Base-by-base conservation (phyloP, 2,329 filamentous ascomycete species). In the Pezicula rhizophila region DNA sequence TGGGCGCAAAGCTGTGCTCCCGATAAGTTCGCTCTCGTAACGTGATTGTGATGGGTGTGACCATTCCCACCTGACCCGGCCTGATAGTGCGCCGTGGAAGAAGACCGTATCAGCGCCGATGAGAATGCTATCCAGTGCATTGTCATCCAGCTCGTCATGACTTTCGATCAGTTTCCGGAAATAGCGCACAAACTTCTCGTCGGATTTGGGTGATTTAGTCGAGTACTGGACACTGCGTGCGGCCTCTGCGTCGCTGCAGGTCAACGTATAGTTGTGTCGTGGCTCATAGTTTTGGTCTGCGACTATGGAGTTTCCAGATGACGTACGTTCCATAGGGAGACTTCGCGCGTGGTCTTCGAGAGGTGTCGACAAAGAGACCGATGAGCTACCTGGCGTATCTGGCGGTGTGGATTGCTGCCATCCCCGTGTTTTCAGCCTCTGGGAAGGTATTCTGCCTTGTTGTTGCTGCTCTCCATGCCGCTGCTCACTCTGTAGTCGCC, bases 21-120 rank as follows among this genome's bases (percentile, higher is more conserved):
- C 81, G 45, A 85, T 78, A 40, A 84, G 75, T 47, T 77, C 72
- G 52, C 67, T 70, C 47, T 73, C 68, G 57, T 80, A 82, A 51
- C 74, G 72, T 2, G 67, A 59, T 44, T 73, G 70, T 2, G 70
- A 70, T 3, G 67, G 64, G 51, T 78, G 71, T 35, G 77, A 79
- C 80, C 80, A 84, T 56, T 79, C 77, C 79, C 80, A 84, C 23
- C 69, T 68, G 5, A 84, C 80, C 23, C 80, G 74, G n/a, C 74
- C 72, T 26, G 71, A 69, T 11, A 85, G 70, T 6, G 69, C 70
- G 23, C 77, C 75, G 46, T 70, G 68, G 64, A 85, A 85, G 66
- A 85, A 84, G 39, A 84, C 71, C 46, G 79, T 75, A 64, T 85
- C 82, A 39, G 76, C 76, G 8, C 80, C 75, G 10, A 72, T 75